Evolutionary conservation across 192 early-diverging fungal genomes (phyloP), one percentile per base, ranked within the genome.

Genomic region (Jimgerdemannia flammicorona): DNA sequence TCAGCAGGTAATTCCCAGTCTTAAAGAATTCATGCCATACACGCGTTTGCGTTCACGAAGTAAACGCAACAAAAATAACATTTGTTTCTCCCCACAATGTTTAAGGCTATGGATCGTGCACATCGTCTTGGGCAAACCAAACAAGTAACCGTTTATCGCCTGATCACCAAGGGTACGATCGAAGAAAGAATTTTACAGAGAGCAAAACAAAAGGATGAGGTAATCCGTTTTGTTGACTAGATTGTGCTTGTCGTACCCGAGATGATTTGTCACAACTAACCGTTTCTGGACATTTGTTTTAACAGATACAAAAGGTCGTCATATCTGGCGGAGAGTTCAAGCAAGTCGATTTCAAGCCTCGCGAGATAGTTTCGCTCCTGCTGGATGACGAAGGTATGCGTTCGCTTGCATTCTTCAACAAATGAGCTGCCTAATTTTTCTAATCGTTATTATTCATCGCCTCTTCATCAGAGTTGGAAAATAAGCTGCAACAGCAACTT

Each of bases 311-410:
- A 77, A 93, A 94, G 70, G 94, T 97, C 3, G 95, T 97, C 54
- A 96, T 97, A 74, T 91, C 93, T 18, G 95, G 96, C n/a, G 94
- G 94, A 4, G 94, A 95, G 72, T 91, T 91, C 77, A 91, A 90
- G 79, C 88, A 86, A 81, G 92, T 93, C 39, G 94, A 95, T 68
- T 92, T 94, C 63, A 97, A 94, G 80, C 92, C 95, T 14, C 91
- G 93, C 69, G 95, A 97, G 79, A 94, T 97, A 77, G 90, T 95
- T 49, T 93, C 92, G 41, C 81, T 95, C 73, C 80, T 97, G 67
- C 78, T 97, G 49, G 95, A 93, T 74, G 95, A 97, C 72, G 88
- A 90, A 72, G 81, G 76, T 78, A 72, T 44, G 54, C 20, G 18
- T 40, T 72, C 68, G 67, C 41, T 43, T 64, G 44, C 64, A 71